Base-by-base conservation (phyloP, 257 asterid species). In the Capsicum chinense region DNA sequence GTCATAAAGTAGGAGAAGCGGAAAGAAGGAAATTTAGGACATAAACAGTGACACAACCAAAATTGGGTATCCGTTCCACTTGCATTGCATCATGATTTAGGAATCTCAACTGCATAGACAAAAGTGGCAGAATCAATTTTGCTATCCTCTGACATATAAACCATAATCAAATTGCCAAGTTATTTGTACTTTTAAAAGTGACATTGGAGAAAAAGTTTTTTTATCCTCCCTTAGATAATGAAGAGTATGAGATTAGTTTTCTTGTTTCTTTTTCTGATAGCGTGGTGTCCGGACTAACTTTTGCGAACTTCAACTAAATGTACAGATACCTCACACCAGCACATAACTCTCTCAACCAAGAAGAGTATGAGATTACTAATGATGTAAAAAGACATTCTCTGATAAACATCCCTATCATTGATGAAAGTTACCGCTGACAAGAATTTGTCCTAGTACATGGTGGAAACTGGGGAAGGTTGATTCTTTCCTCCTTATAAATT, bases 381-480 rank as follows among this genome's bases (percentile, higher is more conserved):
- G 79, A 10, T 9, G 44, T 11, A 12, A 70, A 74, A 74, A 74
- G 17, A 6, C 60, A 5, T 39, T 19, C 80, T 37, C 8, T 48
- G 47, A 21, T 48, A 26, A 78, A 78, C 63, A 56, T 78, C 64
- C 8, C 50, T 14, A 76, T 26, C 14, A 78, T 4, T 33, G 0
- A 7, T 54, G 64, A 52, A 15, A 74, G 19, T 52, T 21, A 74
- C 62, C 21, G 3, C 33, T 74, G 59, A 11, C 44, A 26, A 76
- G 48, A 26, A 15, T 4, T 2, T 76, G 63, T 74, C 44, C 62
- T 21, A 13, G 21, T 76, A 6, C 13, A 50, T 76, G 63, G n/a
- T 76, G 81, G 48, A 56, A 42, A 56, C 26, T 78, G 64, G 50
- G 82, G 82, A 78, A 78, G 82, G 82, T 78, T 52, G 64, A 78